Evolutionary conservation across 192 early-diverging fungal genomes (phyloP).

Genomic region (Rhizophagus clarus): DNA sequence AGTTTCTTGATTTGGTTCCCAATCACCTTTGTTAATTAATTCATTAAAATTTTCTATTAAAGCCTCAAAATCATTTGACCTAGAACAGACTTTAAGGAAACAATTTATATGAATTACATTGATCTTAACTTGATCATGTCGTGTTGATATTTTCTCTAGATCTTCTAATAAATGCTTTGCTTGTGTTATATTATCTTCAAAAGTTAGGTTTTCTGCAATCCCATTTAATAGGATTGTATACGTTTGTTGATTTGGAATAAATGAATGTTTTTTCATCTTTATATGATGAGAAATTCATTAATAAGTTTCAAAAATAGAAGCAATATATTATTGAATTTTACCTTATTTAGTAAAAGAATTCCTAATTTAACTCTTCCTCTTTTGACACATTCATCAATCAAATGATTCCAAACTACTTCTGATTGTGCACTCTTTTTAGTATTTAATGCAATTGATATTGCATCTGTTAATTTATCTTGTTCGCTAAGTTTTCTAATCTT

Average conservation of each 20-base stretch:
- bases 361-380: slow-evolving; percentile 35
- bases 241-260: slow-evolving; percentile 38
- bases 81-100: slow-evolving; percentile 42
- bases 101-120: slow-evolving; percentile 36
- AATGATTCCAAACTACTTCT: slow-evolving; percentile 46
- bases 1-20: slow-evolving; percentile 37
- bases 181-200: slow-evolving; percentile 36
- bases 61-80: slow-evolving; percentile 30
- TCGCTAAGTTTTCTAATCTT: slow-evolving; percentile 37
- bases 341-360: slow-evolving; percentile 38
- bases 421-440: slow-evolving; percentile 37
- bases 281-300: neutral
- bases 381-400: slow-evolving; percentile 41
- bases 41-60: slow-evolving; percentile 30
- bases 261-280: slow-evolving; percentile 42
- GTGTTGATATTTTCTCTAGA: slow-evolving; percentile 17
- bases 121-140: neutral
- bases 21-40: slow-evolving; percentile 25
- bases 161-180: slow-evolving; percentile 33
- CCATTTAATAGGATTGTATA: slow-evolving; percentile 44
- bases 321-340: slow-evolving; percentile 18
- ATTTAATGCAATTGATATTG: slow-evolving; percentile 35
- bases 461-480: slow-evolving; percentile 39
- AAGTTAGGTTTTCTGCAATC: slow-evolving; percentile 35
- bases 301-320: neutral